A percentile compares a stretch with the other conserved stretches of the same genome.
These are phyloP conservation scores for Aspergillus saccharolyticus DNA, from an alignment of 495 filamentous ascomycete genomes.

Conservation along the genomic window DNA sequence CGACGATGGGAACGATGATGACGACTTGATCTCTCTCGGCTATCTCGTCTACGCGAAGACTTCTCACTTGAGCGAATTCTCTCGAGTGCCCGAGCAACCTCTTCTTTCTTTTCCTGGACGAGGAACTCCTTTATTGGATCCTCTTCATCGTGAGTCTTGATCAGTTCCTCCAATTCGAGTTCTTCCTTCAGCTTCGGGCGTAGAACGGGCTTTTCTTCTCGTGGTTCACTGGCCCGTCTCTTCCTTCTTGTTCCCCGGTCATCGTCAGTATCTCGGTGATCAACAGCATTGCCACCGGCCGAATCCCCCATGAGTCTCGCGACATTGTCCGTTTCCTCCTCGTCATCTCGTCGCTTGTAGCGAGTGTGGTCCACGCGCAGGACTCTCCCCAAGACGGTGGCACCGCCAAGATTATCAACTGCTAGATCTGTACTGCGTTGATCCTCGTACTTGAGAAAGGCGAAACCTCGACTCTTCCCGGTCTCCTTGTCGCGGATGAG, in stretches of 20 bases:
- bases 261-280: constrained; percentile 28
- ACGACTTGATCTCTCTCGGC: constrained; percentile 40
- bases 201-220: constrained; percentile 31
- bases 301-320: constrained; percentile 35
- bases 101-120: constrained; percentile 82
- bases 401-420: constrained; percentile 90
- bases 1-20: constrained; percentile 46
- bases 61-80: constrained; percentile 43
- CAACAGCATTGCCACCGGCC: constrained; percentile 8
- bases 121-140: constrained; percentile 95
- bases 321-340: constrained; percentile 62
- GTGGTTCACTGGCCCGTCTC: constrained; percentile 24
- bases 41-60: constrained; percentile 32
- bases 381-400: constrained; percentile 72
- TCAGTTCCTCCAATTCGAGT: constrained; percentile 67
- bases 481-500: constrained; percentile 91
- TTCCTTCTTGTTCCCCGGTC: constrained; percentile 45
- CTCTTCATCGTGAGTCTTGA: constrained; percentile 82
- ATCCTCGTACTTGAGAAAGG: constrained; percentile 96
- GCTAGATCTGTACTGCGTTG: constrained; percentile 93
- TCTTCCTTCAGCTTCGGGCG: constrained; percentile 61
- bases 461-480: constrained; percentile 88
- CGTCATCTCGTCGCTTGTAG: constrained; percentile 84
- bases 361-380: constrained; percentile 87
- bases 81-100: constrained; percentile 66